Evolutionary conservation across 179 eudicot species (phyloP), one percentile per base, ranked within the genome.

Genomic region (Patellifolia procumbens): DNA sequence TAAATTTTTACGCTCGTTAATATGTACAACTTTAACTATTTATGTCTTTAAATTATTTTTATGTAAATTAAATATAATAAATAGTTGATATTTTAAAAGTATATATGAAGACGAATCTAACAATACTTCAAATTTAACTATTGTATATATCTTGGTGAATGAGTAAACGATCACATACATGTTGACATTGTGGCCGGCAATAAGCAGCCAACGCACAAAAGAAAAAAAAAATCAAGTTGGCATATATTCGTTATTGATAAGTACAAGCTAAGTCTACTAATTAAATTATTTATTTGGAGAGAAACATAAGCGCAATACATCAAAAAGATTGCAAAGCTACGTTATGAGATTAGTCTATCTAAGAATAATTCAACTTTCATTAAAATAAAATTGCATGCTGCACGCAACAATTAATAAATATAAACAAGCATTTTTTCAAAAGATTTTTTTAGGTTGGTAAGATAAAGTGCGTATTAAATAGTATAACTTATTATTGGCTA

Each of bases 401-500:
- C 70, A 66, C 70, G 52, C 49, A 66, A 66, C 70, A 22, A 12
- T 66, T 22, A 39, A 39, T 66, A 39, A 66, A 66, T 42, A 9
- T 39, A 19, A 42, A n/a, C 42, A 22, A 20, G 42, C 70, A 39
- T 39, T 66, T 66, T 66, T n/a, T n/a, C n/a, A n/a, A n/a, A n/a
- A n/a, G n/a, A n/a, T n/a, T n/a, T n/a, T n/a, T n/a, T n/a, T n/a
- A n/a, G n/a, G n/a, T n/a, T n/a, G n/a, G n/a, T n/a, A n/a, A n/a
- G n/a, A n/a, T n/a, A n/a, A n/a, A n/a, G n/a, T n/a, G n/a, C n/a
- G n/a, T n/a, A n/a, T n/a, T n/a, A n/a, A n/a, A n/a, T n/a, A n/a
- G n/a, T n/a, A n/a, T n/a, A n/a, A n/a, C n/a, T n/a, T n/a, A n/a
- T n/a, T n/a, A n/a, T n/a, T n/a, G n/a, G n/a, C n/a, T n/a, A n/a